Evolutionary conservation across 2,329 filamentous ascomycete species (phyloP).

Genomic region (Pezicula rhizophila): DNA sequence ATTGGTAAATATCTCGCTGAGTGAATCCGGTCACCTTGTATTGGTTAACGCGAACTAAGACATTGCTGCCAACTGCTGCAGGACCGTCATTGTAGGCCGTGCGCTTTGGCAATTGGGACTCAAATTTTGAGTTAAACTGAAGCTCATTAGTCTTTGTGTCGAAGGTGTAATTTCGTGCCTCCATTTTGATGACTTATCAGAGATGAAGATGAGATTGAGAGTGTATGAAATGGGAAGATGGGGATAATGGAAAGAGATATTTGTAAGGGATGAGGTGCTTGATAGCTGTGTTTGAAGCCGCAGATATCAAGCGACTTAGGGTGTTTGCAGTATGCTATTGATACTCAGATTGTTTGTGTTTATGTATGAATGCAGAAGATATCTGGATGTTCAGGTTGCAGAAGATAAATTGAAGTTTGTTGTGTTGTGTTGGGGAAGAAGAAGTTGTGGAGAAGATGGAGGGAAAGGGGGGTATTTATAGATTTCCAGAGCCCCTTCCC

Average conservation of each 20-base stretch:
- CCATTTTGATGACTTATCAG: conserved; percentile 20
- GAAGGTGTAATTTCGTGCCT: conserved; percentile 22
- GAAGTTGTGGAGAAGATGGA: background rate
- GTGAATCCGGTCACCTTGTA: conserved; percentile 62
- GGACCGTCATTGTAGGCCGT: conserved; percentile 45
- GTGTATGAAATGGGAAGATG: conserved; percentile 2
- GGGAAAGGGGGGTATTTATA: background rate
- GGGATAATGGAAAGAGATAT: background rate
- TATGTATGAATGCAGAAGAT: background rate
- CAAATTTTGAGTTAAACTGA: conserved; percentile 15
- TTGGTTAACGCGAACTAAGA: conserved; percentile 62
- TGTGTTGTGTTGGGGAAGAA: background rate
- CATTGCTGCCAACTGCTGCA: conserved; percentile 38
- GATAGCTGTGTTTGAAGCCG: background rate
- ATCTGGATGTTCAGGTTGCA: background rate
- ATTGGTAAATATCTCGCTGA: conserved; percentile 65
- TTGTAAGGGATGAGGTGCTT: conserved; percentile 1
- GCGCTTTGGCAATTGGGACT: conserved; percentile 32
- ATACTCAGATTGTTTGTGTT: background rate
- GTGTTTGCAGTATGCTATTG: background rate
- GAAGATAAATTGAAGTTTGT: background rate
- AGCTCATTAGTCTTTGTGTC: conserved; percentile 5
- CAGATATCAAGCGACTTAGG: background rate
- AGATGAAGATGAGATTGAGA: conserved; percentile 4
- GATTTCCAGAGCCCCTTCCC: background rate